Percentiles rank a stretch among this genome's conserved stretches.
phyloP scores from a whole-genome alignment of 768 basidiomycete genomes.

The Russula virescens region DNA sequence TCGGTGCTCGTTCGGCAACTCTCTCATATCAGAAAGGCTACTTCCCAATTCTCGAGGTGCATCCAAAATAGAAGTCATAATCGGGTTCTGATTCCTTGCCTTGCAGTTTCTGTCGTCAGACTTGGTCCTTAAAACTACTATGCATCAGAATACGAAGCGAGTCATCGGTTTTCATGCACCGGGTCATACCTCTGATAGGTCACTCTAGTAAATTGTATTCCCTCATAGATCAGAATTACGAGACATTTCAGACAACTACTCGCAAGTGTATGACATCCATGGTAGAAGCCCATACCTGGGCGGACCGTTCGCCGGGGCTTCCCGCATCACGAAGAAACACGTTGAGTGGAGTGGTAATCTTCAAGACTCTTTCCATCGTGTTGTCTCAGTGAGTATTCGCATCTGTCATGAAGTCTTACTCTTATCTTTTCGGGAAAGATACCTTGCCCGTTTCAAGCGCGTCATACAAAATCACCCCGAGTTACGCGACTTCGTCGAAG shows the following conservation, averaged over 20 bases:
- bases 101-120: conserved; percentile 31
- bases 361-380: conserved; percentile 29
- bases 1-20: conserved; percentile 2
- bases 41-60: conserved; percentile 31
- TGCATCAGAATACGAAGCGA: conserved; percentile 32
- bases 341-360: conserved; percentile 29
- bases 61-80: not conserved
- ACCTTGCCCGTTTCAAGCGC: conserved; percentile 53
- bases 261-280: conserved; percentile 26
- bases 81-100: not conserved
- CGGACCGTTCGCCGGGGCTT: conserved; percentile 22
- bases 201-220: conserved; percentile 24
- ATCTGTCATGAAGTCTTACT: not conserved
- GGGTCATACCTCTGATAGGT: not conserved
- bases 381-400: conserved; percentile 23
- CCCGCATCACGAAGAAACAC: conserved; percentile 17
- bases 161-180: not conserved
- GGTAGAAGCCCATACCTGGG: conserved; percentile 27
- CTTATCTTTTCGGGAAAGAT: conserved; percentile 33
- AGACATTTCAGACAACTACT: conserved; percentile 23
- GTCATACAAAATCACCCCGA: conserved; percentile 42
- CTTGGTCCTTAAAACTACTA: conserved; percentile 30
- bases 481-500: conserved; percentile 37
- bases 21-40: conserved; percentile 34
- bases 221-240: conserved; percentile 30